These are phyloP conservation scores for Lyophyllum decastes DNA, from an alignment of 768 basidiomycete genomes.

Conservation along the genomic window DNA sequence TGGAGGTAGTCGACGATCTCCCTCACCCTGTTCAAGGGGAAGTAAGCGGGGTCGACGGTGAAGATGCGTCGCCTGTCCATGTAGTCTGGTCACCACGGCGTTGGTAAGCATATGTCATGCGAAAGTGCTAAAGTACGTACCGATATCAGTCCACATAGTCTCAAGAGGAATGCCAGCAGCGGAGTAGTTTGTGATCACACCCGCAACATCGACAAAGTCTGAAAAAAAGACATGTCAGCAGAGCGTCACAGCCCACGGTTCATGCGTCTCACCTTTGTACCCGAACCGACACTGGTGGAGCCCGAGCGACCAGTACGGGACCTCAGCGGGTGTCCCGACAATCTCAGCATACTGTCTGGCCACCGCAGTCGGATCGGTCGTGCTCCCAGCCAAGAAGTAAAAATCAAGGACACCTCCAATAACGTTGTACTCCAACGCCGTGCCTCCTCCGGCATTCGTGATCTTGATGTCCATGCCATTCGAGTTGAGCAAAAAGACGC, in stretches of 20 bases:
- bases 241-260: not conserved
- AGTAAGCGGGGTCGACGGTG: conserved; percentile 68
- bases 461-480: conserved; percentile 82
- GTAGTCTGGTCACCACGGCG: conserved; percentile 46
- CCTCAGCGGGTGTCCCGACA: conserved; percentile 66
- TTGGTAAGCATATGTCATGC: not conserved
- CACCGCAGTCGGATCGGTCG: conserved; percentile 55
- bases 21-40: conserved; percentile 62
- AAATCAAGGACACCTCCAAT: conserved; percentile 81
- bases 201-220: conserved; percentile 66
- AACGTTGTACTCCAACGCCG: conserved; percentile 69
- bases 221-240: not conserved
- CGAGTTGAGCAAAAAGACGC: conserved; percentile 67
- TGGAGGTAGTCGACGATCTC: conserved; percentile 68
- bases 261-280: conserved; percentile 49
- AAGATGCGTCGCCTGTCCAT: conserved; percentile 70
- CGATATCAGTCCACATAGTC: conserved; percentile 82
- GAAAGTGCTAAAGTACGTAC: conserved; percentile 25
- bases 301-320: conserved; percentile 76
- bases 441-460: conserved; percentile 35
- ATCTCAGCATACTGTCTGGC: conserved; percentile 71
- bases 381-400: conserved; percentile 74
- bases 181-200: conserved; percentile 63
- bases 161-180: conserved; percentile 66
- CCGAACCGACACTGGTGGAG: conserved; percentile 76